phyloP scores from a whole-genome alignment of 768 basidiomycete genomes.

The Xerocomellus chrysenteron region DNA sequence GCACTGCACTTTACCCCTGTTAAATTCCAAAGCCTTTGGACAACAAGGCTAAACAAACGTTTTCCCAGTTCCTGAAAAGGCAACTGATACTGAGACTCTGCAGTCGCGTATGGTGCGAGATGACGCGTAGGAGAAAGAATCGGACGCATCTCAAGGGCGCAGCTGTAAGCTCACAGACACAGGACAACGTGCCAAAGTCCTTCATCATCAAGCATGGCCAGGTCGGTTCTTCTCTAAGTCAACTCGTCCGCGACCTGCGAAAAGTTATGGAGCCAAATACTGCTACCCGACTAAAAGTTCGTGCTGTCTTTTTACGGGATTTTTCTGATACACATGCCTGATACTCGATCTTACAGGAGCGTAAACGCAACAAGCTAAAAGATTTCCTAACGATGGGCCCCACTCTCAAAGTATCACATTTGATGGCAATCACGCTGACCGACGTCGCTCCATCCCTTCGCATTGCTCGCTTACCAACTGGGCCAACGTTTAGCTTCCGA shows the following conservation, averaged over 20 bases:
- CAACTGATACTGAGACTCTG: conserved; percentile 9
- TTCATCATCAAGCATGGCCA: conserved; percentile 97
- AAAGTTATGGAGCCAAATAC: conserved; percentile 99
- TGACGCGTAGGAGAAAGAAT: conserved; percentile 77
- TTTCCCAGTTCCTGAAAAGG: conserved; percentile 16
- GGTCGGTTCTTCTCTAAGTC: conserved; percentile 81
- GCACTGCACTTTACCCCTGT: neutral
- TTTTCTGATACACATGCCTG: conserved; percentile 5
- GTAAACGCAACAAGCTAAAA: conserved; percentile 84
- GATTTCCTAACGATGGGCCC: conserved; percentile 94
- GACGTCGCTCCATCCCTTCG: conserved; percentile 82
- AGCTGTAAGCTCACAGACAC: conserved; percentile 33
- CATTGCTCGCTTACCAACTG: conserved; percentile 82
- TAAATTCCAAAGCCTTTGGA: neutral
- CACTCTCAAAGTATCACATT: conserved; percentile 84
- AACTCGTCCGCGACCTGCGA: conserved; percentile 90
- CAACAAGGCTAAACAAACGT: conserved; percentile 29
- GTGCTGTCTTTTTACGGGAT: conserved; percentile 15
- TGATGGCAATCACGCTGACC: conserved; percentile 89
- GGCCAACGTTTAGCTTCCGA: conserved; percentile 92
- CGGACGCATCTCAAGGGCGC: conserved; percentile 76
- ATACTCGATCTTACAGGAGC: conserved; percentile 59
- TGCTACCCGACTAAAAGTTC: conserved; percentile 83
- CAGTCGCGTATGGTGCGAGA: conserved; percentile 26
- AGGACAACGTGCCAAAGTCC: conserved; percentile 68